Evolutionary conservation across 2,329 filamentous ascomycete species (phyloP), one percentile per base, ranked within the genome.

Genomic region (Fusarium hainanense): DNA sequence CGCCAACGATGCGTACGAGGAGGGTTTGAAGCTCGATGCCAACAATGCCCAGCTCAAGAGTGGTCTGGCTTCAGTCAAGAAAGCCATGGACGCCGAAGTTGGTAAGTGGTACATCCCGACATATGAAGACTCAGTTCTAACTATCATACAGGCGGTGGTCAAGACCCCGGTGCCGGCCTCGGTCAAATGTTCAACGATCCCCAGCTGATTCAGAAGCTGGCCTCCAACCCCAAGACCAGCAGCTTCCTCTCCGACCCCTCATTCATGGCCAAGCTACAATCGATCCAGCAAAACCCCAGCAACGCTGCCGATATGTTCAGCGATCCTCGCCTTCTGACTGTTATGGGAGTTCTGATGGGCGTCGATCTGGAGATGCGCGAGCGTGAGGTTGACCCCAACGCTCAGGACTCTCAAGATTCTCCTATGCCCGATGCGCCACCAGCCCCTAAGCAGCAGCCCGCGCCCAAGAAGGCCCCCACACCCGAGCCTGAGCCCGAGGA

Each of bases 161-260:
- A 83, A 59, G 87, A 94, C 76, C 90, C 92, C 10, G 86, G 84
- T 40, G 92, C 88, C 56, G 93, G 94, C 47, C 85, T 99, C n/a
- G 93, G 92, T 73, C 88, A 90, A 78, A 94, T 99, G 87, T 98
- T 99, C 87, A 95, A 89, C 79, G 97, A 99, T 79, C 96, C 96
- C 20, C 89, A 94, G 77, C 84, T 99, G 72, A 86, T 97, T 69
- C 88, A 93, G 79, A 99, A 99, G 85, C 90, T 99, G 62, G 94
- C 94, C 69, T 88, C 83, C 75, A 98, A 98, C 85, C 96, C 97
- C 68, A 98, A 98, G 89, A 99, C 97, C 13, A 90, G 91, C 70
- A 80, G 85, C 14, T 89, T 92, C 75, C 89, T 99, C 32, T 91
- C 89, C 62, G 96, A 99, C 77, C 87, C 91, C 12, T 84, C 89